phyloP scores from a whole-genome alignment of 2,329 filamentous ascomycete species.

The Fusarium avenaceum region DNA sequence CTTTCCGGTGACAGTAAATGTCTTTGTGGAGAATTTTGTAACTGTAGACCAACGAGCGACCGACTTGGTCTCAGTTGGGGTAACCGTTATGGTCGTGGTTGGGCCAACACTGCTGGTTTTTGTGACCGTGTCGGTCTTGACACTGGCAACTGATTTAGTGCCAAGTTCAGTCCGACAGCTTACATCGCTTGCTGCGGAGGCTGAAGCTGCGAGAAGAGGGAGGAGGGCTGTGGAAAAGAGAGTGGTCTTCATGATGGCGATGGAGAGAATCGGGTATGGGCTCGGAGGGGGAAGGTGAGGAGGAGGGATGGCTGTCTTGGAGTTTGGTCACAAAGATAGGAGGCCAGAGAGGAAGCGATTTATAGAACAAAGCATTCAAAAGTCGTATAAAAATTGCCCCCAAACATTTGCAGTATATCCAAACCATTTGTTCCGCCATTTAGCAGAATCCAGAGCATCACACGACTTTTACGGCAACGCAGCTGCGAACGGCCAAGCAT shows the following conservation, averaged over 20 bases:
- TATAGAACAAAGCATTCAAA: background rate
- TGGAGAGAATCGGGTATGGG: too few species aligned
- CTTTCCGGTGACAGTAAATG: constrained; percentile 5
- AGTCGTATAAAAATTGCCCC: too few species aligned
- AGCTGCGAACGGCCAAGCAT: background rate
- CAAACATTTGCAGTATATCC: background rate
- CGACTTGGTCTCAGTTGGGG: constrained; percentile 10
- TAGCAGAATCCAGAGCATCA: background rate
- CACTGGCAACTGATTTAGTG: constrained; percentile 1
- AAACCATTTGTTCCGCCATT: too few species aligned
- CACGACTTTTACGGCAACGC: accelerated
- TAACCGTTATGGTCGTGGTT: constrained; percentile 11
- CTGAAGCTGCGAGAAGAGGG: background rate
- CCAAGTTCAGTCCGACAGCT: constrained; percentile 21
- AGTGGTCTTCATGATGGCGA: constrained; percentile 7
- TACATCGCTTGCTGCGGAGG: background rate
- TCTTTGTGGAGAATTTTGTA: constrained; percentile 11
- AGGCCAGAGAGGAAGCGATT: background rate
- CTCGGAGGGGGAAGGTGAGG: too few species aligned
- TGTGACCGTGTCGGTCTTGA: constrained; percentile 11
- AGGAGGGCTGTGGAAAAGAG: background rate
- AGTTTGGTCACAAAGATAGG: background rate
- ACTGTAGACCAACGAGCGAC: constrained; percentile 16
- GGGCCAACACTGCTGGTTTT: background rate
- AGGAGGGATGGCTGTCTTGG: background rate